phyloP scores from a whole-genome alignment of 2,329 filamentous ascomycete genomes.

The Stenocarpella maydis region DNA sequence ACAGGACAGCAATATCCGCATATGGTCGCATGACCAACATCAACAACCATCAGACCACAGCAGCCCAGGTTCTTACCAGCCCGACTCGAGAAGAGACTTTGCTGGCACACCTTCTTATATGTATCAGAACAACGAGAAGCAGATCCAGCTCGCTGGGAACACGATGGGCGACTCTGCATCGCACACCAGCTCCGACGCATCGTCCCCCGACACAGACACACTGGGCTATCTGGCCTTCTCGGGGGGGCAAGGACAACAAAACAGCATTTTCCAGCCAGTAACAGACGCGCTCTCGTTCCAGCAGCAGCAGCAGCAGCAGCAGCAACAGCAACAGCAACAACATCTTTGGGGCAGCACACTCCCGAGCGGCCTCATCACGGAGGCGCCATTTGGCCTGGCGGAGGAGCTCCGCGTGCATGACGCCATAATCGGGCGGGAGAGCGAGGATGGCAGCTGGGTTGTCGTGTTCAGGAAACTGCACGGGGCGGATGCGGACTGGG shows the following conservation, averaged over 20 bases:
- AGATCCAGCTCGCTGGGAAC: neutral
- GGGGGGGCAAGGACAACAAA: neutral
- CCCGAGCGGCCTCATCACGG: constrained; percentile 36
- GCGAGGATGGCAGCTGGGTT: constrained; percentile 44
- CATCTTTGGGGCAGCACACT: neutral
- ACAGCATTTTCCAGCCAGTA: neutral
- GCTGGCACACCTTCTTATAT: neutral
- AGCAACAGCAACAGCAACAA: constrained; percentile 14
- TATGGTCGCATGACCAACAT: constrained; percentile 24
- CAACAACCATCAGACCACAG: neutral
- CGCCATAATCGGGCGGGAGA: constrained; percentile 42
- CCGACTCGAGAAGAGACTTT: neutral
- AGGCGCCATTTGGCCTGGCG: constrained; percentile 45
- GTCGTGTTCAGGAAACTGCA: constrained; percentile 44
- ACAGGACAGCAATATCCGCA: constrained; percentile 14
- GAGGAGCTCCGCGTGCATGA: constrained; percentile 45
- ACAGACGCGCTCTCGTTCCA: neutral
- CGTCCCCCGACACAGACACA: constrained; percentile 9
- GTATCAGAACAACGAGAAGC: neutral
- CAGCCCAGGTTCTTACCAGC: neutral
- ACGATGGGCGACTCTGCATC: neutral
- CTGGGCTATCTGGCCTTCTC: neutral
- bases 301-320: constrained; percentile 19
- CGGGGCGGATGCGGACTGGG: constrained; percentile 43
- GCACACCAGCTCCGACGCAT: constrained; percentile 14